Evolutionary conservation across 2,329 filamentous ascomycete species (phyloP).

Genomic region (Pseudocercospora eumusae): DNA sequence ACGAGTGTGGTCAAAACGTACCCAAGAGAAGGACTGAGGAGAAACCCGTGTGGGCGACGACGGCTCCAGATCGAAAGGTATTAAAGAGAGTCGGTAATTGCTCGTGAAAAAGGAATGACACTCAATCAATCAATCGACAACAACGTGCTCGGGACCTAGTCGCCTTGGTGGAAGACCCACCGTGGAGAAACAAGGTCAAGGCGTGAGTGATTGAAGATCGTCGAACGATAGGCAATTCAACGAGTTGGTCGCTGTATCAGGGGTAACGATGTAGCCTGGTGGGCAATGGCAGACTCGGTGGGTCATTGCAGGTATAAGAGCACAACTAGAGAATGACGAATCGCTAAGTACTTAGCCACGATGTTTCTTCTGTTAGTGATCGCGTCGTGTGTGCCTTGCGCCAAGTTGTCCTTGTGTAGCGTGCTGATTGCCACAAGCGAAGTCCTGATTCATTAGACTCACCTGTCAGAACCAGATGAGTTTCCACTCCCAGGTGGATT

Average conservation of each 20-base stretch:
- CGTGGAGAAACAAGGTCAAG: slow-evolving; percentile 11
- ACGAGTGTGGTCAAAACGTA: not conserved
- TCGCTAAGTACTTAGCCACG: not conserved
- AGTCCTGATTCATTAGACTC: not conserved
- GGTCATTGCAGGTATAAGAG: slow-evolving; percentile 3
- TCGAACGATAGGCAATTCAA: slow-evolving; percentile 18
- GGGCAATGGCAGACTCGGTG: not conserved
- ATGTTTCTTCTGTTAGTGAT: not conserved
- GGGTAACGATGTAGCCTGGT: slow-evolving; percentile 8
- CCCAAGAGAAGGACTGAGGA: slow-evolving; percentile 8
- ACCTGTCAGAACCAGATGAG: not conserved
- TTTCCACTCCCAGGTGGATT: not conserved
- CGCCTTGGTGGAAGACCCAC: slow-evolving; percentile 6
- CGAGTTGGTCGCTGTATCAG: slow-evolving; percentile 13
- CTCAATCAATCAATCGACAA: slow-evolving; percentile 10
- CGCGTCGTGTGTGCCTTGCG: slow-evolving; percentile 3
- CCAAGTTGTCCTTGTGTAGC: slow-evolving; percentile 1
- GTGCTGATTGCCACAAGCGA: not conserved
- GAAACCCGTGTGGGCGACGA: not conserved
- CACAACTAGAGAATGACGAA: slow-evolving; percentile 10
- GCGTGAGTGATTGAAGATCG: slow-evolving; percentile 17
- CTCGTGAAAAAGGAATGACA: slow-evolving; percentile 11
- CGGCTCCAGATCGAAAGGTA: not conserved
- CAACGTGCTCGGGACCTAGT: slow-evolving; percentile 13
- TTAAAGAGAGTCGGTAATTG: slow-evolving; percentile 15